phyloP scores from a whole-genome alignment of 2,329 filamentous ascomycete species.

The Cladosporium sp. region DNA sequence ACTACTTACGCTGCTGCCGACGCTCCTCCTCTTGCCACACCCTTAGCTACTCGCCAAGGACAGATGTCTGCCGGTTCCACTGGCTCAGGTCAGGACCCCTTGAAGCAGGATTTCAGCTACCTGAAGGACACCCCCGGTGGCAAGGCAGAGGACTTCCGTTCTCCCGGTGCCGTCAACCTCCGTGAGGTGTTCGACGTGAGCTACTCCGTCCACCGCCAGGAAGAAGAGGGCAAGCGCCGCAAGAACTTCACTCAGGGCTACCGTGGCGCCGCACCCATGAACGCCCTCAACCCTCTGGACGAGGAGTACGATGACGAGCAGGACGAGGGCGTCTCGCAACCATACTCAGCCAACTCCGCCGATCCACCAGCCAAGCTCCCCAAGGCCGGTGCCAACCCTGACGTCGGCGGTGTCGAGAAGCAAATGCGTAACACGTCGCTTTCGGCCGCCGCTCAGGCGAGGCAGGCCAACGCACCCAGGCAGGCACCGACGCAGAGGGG shows the following conservation, averaged over 20 bases:
- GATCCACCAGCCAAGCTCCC: conserved; percentile 62
- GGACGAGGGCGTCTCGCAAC: conserved; percentile 55
- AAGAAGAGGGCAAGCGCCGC: conserved; percentile 89
- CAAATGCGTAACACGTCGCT: conserved; percentile 83
- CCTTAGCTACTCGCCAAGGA: conserved; percentile 56
- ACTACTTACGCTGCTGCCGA: conserved; percentile 63
- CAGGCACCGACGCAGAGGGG: conserved; percentile 54
- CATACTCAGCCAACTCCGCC: conserved; percentile 45
- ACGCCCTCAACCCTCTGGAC: conserved; percentile 60
- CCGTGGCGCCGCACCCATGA: conserved; percentile 61
- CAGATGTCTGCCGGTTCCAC: conserved; percentile 23
- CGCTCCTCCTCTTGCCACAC: conserved; percentile 68
- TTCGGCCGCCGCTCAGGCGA: conserved; percentile 59
- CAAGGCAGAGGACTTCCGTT: conserved; percentile 80
- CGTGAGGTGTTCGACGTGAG: conserved; percentile 97
- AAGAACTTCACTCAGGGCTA: conserved; percentile 76
- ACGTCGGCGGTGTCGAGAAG: conserved; percentile 74
- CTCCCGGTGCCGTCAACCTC: conserved; percentile 88
- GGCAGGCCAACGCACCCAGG: conserved; percentile 44
- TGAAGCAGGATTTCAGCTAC: conserved; percentile 50
- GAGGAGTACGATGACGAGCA: conserved; percentile 61
- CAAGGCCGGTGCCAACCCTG: conserved; percentile 51
- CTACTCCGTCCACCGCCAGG: conserved; percentile 95
- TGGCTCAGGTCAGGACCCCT: conserved; percentile 28
- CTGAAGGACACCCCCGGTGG: conserved; percentile 54